Base-by-base conservation (phyloP, 106 monocot genomes). In the Dendrobium nobile region DNA sequence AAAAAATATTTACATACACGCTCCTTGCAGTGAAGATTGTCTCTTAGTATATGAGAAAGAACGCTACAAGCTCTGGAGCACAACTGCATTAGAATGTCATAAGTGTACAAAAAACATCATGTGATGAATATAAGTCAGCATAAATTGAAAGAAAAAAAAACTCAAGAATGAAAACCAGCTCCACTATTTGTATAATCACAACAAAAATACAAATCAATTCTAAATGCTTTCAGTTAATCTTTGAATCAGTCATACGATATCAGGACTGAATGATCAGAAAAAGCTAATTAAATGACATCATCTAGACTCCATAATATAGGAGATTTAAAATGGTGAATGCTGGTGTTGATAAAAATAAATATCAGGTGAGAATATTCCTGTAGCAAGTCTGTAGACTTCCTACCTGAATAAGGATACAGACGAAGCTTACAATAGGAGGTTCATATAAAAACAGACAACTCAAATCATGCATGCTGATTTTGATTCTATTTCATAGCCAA, bases 31-130 rank as follows among this genome's bases (percentile, higher is more conserved):
- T 87, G 85, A 47, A 75, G 45, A 83, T 95, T 99, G 82, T 99
- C 99, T 86, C 90, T 95, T 77, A 99, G 79, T 79, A 99, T 87
- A 83, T 95, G 87, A 75, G 87, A 87, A 77, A 99, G 99, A 87
- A 95, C 88, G 84, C 99, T 87, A 24, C 95, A 84, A 86, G 99
- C 95, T 91, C 93, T 88, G 76, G 84, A 91, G 84, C 89, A 90
- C 75, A 88, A 86, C 99, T 99, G 89, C 86, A 82, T 41, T 77
- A 26, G 84, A 67, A 81, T 26, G 33, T 9, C 45, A 75, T 44
- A 41, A 16, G 72, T 72, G 41, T 27, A 58, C 19, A 47, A 19
- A 31, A 1, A 10, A 9, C 19, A 11, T n/a, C n/a, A 4, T 45
- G 7, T 47, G 45, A 45, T 42, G 75, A 75, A 1, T 37, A 37